Conservation (phyloP, 1,139 yeast species). For the Saccharomyces hybrid region DNA sequence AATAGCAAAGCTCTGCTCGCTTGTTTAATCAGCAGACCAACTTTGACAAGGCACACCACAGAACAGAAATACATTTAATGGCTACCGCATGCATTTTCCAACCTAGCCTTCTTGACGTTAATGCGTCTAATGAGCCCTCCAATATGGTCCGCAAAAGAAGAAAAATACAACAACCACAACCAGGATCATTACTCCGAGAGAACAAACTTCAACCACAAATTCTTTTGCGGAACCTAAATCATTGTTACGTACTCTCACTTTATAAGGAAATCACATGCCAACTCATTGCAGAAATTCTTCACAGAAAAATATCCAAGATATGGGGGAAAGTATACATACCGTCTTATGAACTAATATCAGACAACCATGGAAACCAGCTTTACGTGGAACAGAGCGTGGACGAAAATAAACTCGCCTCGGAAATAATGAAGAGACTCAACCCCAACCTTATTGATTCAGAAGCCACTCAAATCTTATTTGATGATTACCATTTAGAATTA, state of each 20-base stretch:
- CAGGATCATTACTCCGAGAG: background rate
- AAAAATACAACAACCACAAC: background rate
- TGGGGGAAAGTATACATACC: constrained; percentile 20
- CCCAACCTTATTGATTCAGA: constrained; percentile 12
- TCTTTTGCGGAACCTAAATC: constrained; percentile 5
- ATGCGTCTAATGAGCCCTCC: background rate
- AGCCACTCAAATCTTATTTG: constrained; percentile 14
- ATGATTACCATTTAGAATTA: constrained; percentile 19
- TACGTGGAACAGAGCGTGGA: constrained; percentile 18
- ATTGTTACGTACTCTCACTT: constrained; percentile 13
- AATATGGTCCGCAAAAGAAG: background rate
- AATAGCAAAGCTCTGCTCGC: background rate
- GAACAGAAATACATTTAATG: background rate
- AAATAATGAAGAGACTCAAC: constrained; percentile 16
- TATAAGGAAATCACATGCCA: constrained; percentile 11
- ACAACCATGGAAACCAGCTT: constrained; percentile 20
- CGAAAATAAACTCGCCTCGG: constrained; percentile 11
- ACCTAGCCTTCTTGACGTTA: background rate
- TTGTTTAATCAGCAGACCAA: background rate
- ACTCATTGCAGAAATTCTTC: constrained; percentile 9
- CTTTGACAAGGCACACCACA: background rate
- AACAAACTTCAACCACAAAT: background rate
- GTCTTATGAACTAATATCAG: constrained; percentile 18
- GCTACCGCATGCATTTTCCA: background rate
- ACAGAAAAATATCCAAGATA: constrained; percentile 5